Evolutionary conservation across 2,329 filamentous ascomycete genomes (phyloP), one percentile per base, ranked within the genome.

Genomic region (Ophiognomonia clavigignenti-juglandacearum): DNA sequence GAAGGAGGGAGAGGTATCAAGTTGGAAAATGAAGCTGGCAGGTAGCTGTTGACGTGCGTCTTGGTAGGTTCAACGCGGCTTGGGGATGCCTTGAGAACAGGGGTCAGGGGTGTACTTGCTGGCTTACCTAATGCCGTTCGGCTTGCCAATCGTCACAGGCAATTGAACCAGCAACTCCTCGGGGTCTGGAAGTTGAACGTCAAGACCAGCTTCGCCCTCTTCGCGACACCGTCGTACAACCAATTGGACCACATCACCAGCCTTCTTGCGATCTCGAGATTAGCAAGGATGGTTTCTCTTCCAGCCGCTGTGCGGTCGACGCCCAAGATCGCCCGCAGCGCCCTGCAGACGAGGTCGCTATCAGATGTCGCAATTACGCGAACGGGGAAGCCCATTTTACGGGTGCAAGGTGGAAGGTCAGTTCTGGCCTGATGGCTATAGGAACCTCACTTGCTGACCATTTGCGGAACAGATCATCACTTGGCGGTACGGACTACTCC

Each of bases 311-410:
- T 72, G 68, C 78, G 78, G 68, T 71, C 74, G 55, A 70, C 73
- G 58, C 68, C 69, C 58, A 70, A 65, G 61, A 62, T 71, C 56
- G 65, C 67, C 56, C 68, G 67, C 61, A 70, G 69, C 59, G 60
- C 73, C 56, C 61, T 71, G 59, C 71, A 74, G 60, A 73, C 72
- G 61, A 74, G 76, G 65, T 67, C 68, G 54, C 61, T 85, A 57
- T 87, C 89, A 65, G 93, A 98, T 74, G 80, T 98, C 63, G 77
- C 87, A 61, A 96, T 98, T 64, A 95, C 92, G 53, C 81, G 93
- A 61, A 98, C 93, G 49, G 93, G 93, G 68, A 96, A 96, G 77
- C 92, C 93, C 53, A 91, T 97, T 60, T 73, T 97, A 63, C 86
- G 90, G 62, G 76, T 86, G 48, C 83, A 91, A 64, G 92, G 92